Percentiles rank a stretch among this genome's conserved stretches.
phyloP scores from a whole-genome alignment of 2,329 filamentous ascomycete genomes.

The Rhinocladiella mackenziei region DNA sequence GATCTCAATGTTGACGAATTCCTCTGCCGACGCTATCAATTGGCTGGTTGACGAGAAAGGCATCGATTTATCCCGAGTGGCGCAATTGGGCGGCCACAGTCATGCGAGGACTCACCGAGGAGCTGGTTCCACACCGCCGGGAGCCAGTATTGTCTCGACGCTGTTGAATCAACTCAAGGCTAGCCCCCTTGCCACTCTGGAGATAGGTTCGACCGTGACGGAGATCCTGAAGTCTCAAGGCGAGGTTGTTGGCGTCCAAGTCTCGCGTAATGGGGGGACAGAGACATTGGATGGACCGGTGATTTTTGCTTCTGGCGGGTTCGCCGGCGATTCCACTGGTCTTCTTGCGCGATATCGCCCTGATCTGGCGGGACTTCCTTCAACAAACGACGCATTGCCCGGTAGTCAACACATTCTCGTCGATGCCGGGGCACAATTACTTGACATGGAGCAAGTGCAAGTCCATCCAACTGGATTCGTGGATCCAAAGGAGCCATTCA shows the following conservation, averaged over 20 bases:
- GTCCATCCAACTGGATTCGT: conserved; percentile 64
- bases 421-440: conserved; percentile 38
- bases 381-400: conserved; percentile 58
- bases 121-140: conserved; percentile 53
- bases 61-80: conserved; percentile 57
- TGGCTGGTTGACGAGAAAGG: conserved; percentile 57
- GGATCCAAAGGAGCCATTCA: conserved; percentile 46
- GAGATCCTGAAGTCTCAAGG: conserved; percentile 41
- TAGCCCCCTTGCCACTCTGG: conserved; percentile 50
- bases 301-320: conserved; percentile 59
- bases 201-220: conserved; percentile 52
- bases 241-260: conserved; percentile 53
- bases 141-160: conserved; percentile 55
- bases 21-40: conserved; percentile 49
- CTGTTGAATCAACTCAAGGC: conserved; percentile 52
- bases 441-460: conserved; percentile 54
- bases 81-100: conserved; percentile 58
- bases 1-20: conserved; percentile 46
- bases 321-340: conserved; percentile 58
- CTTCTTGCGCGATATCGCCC: conserved; percentile 55
- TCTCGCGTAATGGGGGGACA: conserved; percentile 35
- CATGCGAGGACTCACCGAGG: conserved; percentile 57
- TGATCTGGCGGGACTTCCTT: conserved; percentile 57
- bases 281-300: conserved; percentile 50
- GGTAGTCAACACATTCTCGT: conserved; percentile 49